A percentile compares a stretch with the other conserved stretches of the same genome.
Evolutionary conservation across 306 rosid genomes (phyloP).

Genomic region (Neltuma alba): DNA sequence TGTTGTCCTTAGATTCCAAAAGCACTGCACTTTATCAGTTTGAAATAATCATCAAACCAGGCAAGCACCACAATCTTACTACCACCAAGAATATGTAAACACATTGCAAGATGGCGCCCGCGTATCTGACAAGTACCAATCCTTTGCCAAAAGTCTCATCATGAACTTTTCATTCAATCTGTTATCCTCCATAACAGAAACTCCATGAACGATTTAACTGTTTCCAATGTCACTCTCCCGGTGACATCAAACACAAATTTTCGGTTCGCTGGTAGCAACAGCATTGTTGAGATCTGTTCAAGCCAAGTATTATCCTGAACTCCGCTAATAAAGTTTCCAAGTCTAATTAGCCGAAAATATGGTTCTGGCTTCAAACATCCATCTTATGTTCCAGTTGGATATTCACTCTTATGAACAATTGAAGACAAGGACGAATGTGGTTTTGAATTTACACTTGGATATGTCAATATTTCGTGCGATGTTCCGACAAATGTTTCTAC

Average conservation of each 20-base stretch:
- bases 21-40: constrained; percentile 1
- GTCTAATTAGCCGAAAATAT: constrained; percentile 36
- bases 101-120: constrained; percentile 78
- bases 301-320: constrained; percentile 59
- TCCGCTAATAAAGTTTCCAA: constrained; percentile 34
- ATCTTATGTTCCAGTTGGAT: constrained; percentile 23
- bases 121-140: constrained; percentile 65
- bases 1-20: constrained; percentile 30
- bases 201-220: constrained; percentile 68
- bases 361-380: constrained; percentile 42
- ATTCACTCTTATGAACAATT: constrained; percentile 41
- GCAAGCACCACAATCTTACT: constrained; percentile 63
- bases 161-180: constrained; percentile 66
- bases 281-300: constrained; percentile 66
- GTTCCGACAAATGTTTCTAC: constrained; percentile 82
- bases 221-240: constrained; percentile 80
- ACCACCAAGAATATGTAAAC: constrained; percentile 70
- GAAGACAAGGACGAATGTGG: constrained; percentile 28
- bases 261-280: constrained; percentile 75
- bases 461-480: constrained; percentile 77
- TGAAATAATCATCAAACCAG: constrained; percentile 40
- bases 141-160: constrained; percentile 73
- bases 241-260: constrained; percentile 83
- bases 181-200: constrained; percentile 61
- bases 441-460: constrained; percentile 34